Evolutionary conservation across 176 grass and related monocot species (phyloP).

Genomic region (Rhynchospora tenuis): DNA sequence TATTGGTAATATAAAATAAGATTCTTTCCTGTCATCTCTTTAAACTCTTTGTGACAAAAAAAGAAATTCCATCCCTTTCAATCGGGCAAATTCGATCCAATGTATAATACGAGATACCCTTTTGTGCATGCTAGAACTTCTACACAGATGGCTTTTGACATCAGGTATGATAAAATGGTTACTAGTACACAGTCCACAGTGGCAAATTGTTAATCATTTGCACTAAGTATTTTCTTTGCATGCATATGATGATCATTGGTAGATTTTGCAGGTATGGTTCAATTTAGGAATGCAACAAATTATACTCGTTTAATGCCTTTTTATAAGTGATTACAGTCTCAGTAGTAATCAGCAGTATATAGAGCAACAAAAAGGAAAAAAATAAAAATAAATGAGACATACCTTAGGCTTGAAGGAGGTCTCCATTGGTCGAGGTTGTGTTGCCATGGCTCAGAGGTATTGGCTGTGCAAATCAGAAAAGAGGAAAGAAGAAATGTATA

Average conservation of each 20-base stretch:
- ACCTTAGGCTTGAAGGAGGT: conserved; percentile 12
- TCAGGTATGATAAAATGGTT: no score
- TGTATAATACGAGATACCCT: no score
- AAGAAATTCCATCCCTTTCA: no score
- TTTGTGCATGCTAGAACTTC: no score
- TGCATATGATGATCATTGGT: neutral
- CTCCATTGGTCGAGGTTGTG: neutral
- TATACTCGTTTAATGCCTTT: neutral
- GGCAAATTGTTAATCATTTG: neutral
- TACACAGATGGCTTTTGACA: no score
- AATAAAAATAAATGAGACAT: neutral
- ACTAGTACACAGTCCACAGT: neutral
- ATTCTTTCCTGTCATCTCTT: no score
- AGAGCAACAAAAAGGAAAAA: neutral
- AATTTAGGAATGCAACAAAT: neutral
- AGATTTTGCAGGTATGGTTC: neutral
- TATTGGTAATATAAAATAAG: no score
- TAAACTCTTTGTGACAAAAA: no score
- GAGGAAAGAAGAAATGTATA: conserved; percentile 14
- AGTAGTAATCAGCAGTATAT: neutral
- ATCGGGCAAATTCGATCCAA: no score
- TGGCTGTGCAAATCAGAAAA: neutral
- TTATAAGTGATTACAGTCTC: neutral
- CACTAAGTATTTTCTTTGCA: neutral
- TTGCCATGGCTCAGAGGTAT: conserved; percentile 16